These are phyloP conservation scores for Lactifluus pinguis DNA, from an alignment of 768 basidiomycete species.

Conservation along the genomic window DNA sequence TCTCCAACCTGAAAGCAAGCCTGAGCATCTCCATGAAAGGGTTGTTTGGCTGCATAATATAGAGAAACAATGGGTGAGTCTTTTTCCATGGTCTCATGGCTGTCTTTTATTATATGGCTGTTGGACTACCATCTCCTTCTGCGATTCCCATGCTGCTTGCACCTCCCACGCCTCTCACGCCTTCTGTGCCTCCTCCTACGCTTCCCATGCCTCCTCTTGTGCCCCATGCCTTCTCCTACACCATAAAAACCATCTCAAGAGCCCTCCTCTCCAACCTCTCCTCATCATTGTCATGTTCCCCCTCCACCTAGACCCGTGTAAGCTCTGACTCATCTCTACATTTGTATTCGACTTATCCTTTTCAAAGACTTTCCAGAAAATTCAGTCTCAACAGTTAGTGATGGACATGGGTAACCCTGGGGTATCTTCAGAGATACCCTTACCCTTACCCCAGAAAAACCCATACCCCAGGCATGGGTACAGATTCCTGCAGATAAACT, in stretches of 20 bases:
- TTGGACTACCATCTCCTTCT: too few species aligned
- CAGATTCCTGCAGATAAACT: too few species aligned
- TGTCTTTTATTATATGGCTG: not conserved
- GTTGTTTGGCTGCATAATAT: slow-evolving; percentile 7
- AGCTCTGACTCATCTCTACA: not conserved
- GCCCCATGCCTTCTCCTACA: too few species aligned
- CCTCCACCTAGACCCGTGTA: slow-evolving; percentile 16
- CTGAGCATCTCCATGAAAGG: slow-evolving; percentile 10
- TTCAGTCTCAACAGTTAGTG: not conserved
- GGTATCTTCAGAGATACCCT: too few species aligned
- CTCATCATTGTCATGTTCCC: slow-evolving; percentile 45
- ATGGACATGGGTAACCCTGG: too few species aligned
- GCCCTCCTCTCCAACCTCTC: slow-evolving; percentile 21
- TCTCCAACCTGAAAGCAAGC: slow-evolving; percentile 8
- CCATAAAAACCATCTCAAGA: slow-evolving; percentile 22
- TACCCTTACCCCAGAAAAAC: too few species aligned
- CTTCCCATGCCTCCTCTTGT: too few species aligned
- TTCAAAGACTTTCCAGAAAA: slow-evolving; percentile 13
- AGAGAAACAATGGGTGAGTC: slow-evolving; percentile 15
- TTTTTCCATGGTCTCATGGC: not conserved
- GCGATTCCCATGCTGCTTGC: too few species aligned
- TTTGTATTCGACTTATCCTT: not conserved
- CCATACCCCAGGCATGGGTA: too few species aligned
- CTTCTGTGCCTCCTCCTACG: too few species aligned
- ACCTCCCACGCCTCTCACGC: too few species aligned